phyloP scores from a whole-genome alignment of 106 monocot genomes.

The Allium cepa region DNA sequence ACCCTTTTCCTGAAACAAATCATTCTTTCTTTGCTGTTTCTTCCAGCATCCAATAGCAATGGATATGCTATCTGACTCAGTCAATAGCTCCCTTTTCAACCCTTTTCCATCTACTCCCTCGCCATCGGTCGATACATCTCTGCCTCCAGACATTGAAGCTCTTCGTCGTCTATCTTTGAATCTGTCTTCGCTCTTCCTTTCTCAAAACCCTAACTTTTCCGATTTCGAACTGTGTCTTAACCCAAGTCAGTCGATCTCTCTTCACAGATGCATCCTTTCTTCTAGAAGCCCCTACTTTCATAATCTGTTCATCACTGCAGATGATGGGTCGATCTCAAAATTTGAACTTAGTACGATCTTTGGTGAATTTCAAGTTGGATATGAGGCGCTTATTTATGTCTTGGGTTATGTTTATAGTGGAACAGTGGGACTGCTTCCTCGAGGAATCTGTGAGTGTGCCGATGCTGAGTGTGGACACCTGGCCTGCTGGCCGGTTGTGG shows the following conservation, averaged over 20 bases:
- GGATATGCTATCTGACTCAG: too few relatives aligned
- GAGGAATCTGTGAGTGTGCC: constrained; percentile 44
- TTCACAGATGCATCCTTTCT: constrained; percentile 75
- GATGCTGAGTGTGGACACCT: constrained; percentile 59
- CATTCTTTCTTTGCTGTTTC: too few relatives aligned
- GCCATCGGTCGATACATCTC: not conserved
- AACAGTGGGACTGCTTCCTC: constrained; percentile 30
- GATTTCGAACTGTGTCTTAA: constrained; percentile 37
- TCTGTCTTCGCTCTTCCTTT: constrained; percentile 41
- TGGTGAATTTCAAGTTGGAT: constrained; percentile 30
- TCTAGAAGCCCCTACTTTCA: constrained; percentile 76
- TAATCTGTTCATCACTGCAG: constrained; percentile 23
- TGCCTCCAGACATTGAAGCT: constrained; percentile 43
- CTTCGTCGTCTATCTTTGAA: constrained; percentile 69
- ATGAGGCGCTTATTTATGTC: constrained; percentile 44
- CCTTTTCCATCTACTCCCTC: not conserved
- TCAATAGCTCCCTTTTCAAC: too few relatives aligned
- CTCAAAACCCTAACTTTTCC: constrained; percentile 25
- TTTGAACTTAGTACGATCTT: constrained; percentile 34
- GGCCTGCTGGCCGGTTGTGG: constrained; percentile 58
- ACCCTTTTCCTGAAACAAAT: too few relatives aligned
- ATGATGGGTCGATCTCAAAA: not conserved
- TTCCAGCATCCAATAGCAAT: too few relatives aligned
- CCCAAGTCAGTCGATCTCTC: constrained; percentile 17
- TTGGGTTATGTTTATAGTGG: constrained; percentile 75